Conservation (phyloP, 75 land plant species). For the Larix kaempferi region DNA sequence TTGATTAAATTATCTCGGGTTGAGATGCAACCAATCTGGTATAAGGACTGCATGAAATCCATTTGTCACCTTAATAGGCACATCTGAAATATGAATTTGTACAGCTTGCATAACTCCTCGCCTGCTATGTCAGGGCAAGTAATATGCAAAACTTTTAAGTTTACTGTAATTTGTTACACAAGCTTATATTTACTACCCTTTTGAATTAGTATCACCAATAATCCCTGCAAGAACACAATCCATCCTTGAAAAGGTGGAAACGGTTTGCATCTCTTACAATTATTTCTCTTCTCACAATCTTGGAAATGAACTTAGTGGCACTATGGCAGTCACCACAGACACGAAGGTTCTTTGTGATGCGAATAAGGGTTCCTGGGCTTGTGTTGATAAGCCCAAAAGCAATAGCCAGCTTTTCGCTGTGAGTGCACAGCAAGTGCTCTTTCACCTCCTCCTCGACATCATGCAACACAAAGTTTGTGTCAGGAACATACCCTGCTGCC, state of each 20-base stretch:
- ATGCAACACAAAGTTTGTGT: conserved; percentile 1
- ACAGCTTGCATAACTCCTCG: too few species aligned
- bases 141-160: too few species aligned
- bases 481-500: conserved; percentile 7
- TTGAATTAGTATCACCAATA: conserved; percentile 8
- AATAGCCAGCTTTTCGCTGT: conserved; percentile 35
- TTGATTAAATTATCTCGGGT: too few species aligned
- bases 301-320: conserved; percentile 18
- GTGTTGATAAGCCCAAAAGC: conserved; percentile 31
- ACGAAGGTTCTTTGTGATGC: conserved; percentile 11
- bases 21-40: too few species aligned
- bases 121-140: too few species aligned
- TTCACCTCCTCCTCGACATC: conserved; percentile 13
- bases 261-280: conserved; percentile 21
- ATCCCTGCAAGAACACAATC: conserved; percentile 24
- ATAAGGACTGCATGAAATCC: too few species aligned
- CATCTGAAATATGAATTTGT: too few species aligned
- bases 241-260: conserved; percentile 26
- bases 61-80: too few species aligned
- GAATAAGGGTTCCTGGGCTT: conserved; percentile 17
- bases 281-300: conserved; percentile 12
- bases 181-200: too few species aligned
- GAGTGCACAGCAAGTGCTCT: conserved; percentile 7
- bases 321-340: conserved; percentile 23
- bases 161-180: too few species aligned